Conservation (phyloP, 192 early-diverging fungal genomes). For the Anaeromyces robustus region DNA sequence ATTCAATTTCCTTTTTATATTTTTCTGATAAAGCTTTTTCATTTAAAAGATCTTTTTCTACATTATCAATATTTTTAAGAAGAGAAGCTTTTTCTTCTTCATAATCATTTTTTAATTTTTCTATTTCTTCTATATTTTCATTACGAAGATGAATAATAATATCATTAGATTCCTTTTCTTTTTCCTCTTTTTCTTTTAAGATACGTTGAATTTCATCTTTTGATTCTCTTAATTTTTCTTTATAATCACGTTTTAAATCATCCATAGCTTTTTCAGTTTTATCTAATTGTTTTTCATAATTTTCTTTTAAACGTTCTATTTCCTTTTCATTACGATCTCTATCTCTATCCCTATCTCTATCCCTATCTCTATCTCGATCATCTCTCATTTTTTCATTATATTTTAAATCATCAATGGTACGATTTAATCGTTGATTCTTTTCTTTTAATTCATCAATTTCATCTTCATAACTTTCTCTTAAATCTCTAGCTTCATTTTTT, state of each 20-base stretch:
- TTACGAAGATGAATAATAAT: neutral
- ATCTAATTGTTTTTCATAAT: neutral
- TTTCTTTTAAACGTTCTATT: neutral
- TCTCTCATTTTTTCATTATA: too few relatives aligned
- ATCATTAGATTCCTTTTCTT: neutral
- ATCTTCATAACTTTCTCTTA: neutral
- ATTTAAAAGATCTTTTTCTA: neutral
- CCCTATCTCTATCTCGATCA: neutral
- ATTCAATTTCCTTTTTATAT: neutral
- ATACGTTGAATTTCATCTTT: neutral
- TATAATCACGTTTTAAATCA: neutral
- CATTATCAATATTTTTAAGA: neutral
- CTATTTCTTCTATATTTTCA: neutral
- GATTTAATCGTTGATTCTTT: neutral
- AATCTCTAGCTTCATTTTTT: neutral
- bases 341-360: too few relatives aligned
- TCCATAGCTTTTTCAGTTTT: neutral
- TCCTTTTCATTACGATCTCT: neutral
- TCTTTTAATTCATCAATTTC: neutral
- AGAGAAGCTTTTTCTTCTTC: neutral
- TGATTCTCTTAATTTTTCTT: neutral
- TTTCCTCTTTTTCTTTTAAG: neutral
- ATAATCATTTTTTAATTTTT: neutral
- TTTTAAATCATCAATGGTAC: neutral
- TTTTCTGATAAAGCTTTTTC: neutral